Evolutionary conservation across 148 eudicot genomes (phyloP).

Genomic region (Dysphania ambrosioides): DNA sequence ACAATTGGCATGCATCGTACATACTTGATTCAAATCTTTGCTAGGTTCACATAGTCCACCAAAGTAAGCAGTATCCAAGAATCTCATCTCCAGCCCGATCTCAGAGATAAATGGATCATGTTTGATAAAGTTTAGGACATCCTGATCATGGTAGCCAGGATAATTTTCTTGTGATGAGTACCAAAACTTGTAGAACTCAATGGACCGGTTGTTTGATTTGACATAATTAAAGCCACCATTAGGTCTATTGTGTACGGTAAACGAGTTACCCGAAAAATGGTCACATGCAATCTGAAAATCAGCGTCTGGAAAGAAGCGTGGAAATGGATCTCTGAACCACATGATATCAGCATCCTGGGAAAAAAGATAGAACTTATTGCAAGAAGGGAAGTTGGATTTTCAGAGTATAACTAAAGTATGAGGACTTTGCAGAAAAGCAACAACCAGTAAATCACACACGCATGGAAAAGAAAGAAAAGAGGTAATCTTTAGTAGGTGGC

Average conservation of each 20-base stretch:
- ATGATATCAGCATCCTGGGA: constrained; percentile 61
- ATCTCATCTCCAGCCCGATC: constrained; percentile 49
- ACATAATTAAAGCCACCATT: constrained; percentile 59
- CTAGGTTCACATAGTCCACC: constrained; percentile 63
- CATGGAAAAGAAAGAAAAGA: no score
- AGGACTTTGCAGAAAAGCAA: background rate
- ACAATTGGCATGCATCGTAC: constrained; percentile 67
- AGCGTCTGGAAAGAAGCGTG: constrained; percentile 44
- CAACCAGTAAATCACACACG: background rate
- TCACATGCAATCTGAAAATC: constrained; percentile 69
- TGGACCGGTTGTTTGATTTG: constrained; percentile 46
- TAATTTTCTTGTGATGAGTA: constrained; percentile 32
- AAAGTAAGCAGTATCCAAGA: constrained; percentile 49
- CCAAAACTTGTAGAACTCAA: constrained; percentile 55
- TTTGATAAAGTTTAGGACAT: constrained; percentile 47
- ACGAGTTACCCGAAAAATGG: constrained; percentile 39
- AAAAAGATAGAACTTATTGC: constrained; percentile 14
- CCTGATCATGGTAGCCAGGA: constrained; percentile 59
- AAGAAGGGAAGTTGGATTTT: background rate
- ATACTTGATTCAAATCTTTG: constrained; percentile 45
- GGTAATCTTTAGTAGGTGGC: background rate
- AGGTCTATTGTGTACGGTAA: constrained; percentile 41
- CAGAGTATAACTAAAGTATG: no score
- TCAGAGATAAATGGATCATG: constrained; percentile 31
- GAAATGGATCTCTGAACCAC: constrained; percentile 72